These are phyloP conservation scores for Pseudogymnoascus sp. DNA, from an alignment of 2,329 filamentous ascomycete species.

Conservation along the genomic window DNA sequence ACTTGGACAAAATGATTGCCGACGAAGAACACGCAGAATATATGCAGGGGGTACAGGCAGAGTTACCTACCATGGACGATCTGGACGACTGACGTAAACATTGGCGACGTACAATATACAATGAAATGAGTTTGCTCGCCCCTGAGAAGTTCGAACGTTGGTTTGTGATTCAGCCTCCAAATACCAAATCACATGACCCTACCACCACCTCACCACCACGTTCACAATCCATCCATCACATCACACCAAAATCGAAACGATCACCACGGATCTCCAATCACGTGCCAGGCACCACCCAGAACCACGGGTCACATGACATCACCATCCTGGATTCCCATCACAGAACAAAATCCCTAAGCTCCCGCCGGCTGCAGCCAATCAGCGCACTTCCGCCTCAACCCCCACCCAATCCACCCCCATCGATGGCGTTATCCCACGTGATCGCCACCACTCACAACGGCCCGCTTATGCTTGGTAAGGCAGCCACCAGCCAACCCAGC, in stretches of 20 bases:
- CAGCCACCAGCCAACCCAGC: neutral
- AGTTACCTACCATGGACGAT: neutral
- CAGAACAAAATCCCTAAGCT: constrained; percentile 8
- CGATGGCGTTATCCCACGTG: neutral
- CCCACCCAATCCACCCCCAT: neutral
- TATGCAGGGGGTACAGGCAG: neutral
- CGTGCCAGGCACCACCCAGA: neutral
- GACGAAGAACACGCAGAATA: neutral
- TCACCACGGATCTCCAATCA: neutral
- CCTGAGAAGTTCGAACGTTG: neutral
- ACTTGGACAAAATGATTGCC: neutral
- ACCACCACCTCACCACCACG: neutral
- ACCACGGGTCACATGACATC: neutral
- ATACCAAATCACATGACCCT: neutral
- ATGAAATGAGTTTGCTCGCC: neutral
- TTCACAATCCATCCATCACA: neutral
- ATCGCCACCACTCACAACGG: neutral
- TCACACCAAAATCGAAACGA: neutral
- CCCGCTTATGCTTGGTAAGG: constrained; percentile 7
- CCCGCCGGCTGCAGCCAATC: neutral
- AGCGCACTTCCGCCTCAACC: neutral
- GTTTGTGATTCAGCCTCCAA: neutral
- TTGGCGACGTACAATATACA: neutral
- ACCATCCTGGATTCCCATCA: neutral
- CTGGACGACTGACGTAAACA: neutral